Conservation (phyloP, 1,284 basidiomycete species). For the Ganoderma meredithae region DNA sequence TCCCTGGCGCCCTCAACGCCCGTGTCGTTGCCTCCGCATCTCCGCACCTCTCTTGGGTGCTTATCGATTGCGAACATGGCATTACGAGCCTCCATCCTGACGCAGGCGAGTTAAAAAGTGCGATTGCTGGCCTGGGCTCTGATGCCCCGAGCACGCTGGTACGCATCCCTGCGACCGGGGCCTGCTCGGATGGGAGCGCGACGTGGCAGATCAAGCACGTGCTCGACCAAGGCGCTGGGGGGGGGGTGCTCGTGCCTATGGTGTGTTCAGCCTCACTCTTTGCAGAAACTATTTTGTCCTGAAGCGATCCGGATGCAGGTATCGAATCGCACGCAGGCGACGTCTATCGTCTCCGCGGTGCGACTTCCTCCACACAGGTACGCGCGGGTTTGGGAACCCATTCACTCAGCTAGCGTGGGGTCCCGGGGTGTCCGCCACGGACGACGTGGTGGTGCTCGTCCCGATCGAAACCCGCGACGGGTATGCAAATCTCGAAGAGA, state of each 20-base stretch:
- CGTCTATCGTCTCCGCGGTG: constrained; percentile 59
- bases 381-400: constrained; percentile 68
- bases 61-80: constrained; percentile 74
- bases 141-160: constrained; percentile 61
- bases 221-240: constrained; percentile 66
- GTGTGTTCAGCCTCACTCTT: constrained; percentile 41
- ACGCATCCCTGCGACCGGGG: constrained; percentile 66
- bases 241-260: constrained; percentile 71
- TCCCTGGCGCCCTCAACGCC: constrained; percentile 61
- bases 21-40: constrained; percentile 62
- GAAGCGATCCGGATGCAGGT: background rate
- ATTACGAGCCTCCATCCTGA: constrained; percentile 60
- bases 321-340: constrained; percentile 57
- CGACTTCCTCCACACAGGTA: constrained; percentile 64
- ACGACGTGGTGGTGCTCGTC: constrained; percentile 71
- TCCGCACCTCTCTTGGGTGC: constrained; percentile 64
- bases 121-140: constrained; percentile 53
- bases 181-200: constrained; percentile 52
- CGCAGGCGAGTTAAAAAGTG: constrained; percentile 60
- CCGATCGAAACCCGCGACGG: constrained; percentile 73
- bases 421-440: constrained; percentile 44
- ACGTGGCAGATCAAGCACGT: constrained; percentile 76
- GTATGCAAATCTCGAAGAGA: constrained; percentile 65
- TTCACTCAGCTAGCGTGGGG: constrained; percentile 66
- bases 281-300: background rate